These are phyloP conservation scores for Debaryomyces nepalensis DNA, from an alignment of 1,139 yeast species.

Conservation along the genomic window DNA sequence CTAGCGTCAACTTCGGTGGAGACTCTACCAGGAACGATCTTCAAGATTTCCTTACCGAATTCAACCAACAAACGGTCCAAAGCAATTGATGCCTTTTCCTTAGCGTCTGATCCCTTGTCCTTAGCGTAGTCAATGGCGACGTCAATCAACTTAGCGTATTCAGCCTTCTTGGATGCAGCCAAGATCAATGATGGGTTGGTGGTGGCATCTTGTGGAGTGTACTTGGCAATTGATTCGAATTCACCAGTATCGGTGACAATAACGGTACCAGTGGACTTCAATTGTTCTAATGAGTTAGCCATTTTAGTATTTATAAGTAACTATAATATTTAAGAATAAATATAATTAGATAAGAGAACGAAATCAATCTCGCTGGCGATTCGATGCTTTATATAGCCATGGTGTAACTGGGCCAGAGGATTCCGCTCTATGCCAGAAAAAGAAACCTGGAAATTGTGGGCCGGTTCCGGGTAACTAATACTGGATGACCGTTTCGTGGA, in stretches of 20 bases:
- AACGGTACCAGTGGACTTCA: conserved; percentile 92
- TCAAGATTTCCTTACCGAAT: conserved; percentile 91
- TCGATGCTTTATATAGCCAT: conserved; percentile 7
- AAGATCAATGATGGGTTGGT: conserved; percentile 97
- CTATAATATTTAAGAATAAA: not conserved
- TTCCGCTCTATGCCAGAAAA: conserved; percentile 9
- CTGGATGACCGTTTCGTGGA: conserved; percentile 5
- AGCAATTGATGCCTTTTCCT: conserved; percentile 67
- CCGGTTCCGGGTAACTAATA: conserved; percentile 9
- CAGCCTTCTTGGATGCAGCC: conserved; percentile 92
- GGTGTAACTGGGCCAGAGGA: conserved; percentile 10
- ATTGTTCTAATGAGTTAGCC: conserved; percentile 83
- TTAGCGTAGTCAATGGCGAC: conserved; percentile 89
- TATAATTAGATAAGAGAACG: conserved; percentile 2
- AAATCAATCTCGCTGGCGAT: not conserved
- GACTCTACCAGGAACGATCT: conserved; percentile 98
- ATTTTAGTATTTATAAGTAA: conserved; percentile 19
- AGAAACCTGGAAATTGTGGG: conserved; percentile 1
- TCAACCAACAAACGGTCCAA: conserved; percentile 92
- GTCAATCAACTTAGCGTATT: conserved; percentile 88
- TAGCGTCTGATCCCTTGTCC: conserved; percentile 55
- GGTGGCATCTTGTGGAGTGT: conserved; percentile 98
- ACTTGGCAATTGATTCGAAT: conserved; percentile 95
- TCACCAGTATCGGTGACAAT: conserved; percentile 99
- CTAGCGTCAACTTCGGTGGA: conserved; percentile 99